Conservation (phyloP, 495 filamentous ascomycete species). For the Annulohypoxylon stygium region DNA sequence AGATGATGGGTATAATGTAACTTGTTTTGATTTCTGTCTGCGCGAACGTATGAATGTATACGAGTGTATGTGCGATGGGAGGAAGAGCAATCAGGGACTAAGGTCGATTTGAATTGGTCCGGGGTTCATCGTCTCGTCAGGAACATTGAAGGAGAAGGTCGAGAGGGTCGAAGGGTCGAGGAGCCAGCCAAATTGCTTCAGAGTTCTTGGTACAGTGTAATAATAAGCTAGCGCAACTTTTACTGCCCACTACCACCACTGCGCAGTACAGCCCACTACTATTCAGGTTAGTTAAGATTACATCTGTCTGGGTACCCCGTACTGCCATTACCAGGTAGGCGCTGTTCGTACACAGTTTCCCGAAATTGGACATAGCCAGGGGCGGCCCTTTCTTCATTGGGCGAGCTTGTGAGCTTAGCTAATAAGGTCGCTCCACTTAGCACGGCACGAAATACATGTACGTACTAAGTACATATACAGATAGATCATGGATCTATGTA, state of each 20-base stretch:
- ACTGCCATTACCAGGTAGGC: not conserved
- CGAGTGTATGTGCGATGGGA: constrained; percentile 11
- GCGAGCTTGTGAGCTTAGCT: constrained; percentile 20
- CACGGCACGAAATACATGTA: not conserved
- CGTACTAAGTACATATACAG: not conserved
- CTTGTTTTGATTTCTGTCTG: constrained; percentile 21
- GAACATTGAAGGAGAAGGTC: constrained; percentile 28
- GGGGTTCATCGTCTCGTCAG: constrained; percentile 30
- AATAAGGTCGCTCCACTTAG: constrained; percentile 20
- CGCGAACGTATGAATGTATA: constrained; percentile 1
- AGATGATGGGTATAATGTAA: constrained; percentile 28
- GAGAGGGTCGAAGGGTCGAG: not conserved
- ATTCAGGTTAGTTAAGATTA: constrained; percentile 28
- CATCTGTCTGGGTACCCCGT: constrained; percentile 13
- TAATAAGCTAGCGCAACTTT: constrained; percentile 20
- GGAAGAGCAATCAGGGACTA: constrained; percentile 28
- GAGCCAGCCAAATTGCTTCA: constrained; percentile 39
- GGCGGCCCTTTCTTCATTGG: constrained; percentile 31
- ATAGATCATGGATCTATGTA: not conserved
- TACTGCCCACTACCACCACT: not conserved
- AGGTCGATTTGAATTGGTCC: constrained; percentile 20
- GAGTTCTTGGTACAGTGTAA: constrained; percentile 25
- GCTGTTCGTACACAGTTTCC: constrained; percentile 28
- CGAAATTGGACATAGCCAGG: constrained; percentile 34
- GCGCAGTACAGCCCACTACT: constrained; percentile 1